Percentiles rank a stretch among this genome's conserved stretches.
These are phyloP conservation scores for Mercurialis annua DNA, from an alignment of 345 rosid species.

Conservation along the genomic window DNA sequence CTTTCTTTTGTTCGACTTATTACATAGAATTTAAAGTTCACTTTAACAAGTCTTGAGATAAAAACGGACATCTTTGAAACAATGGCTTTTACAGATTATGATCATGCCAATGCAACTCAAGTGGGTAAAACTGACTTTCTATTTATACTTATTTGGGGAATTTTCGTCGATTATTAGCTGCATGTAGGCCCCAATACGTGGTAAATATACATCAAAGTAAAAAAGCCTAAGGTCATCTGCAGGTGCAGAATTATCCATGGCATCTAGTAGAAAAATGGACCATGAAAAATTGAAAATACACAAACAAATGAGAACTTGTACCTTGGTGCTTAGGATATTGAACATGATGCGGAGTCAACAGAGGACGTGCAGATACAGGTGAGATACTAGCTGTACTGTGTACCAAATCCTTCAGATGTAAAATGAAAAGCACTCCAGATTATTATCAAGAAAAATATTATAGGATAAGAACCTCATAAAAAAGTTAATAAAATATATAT, in stretches of 20 bases:
- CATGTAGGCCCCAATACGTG: background rate
- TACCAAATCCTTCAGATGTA: slow-evolving; percentile 51
- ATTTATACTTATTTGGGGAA: background rate
- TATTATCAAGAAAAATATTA: background rate
- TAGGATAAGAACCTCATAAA: background rate
- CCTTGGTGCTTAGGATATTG: slow-evolving; percentile 42
- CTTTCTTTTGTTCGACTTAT: background rate
- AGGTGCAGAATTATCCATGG: background rate
- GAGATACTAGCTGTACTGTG: slow-evolving; percentile 48
- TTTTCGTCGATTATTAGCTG: background rate
- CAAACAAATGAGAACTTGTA: slow-evolving; percentile 3
- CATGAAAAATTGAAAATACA: background rate
- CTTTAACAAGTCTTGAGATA: background rate
- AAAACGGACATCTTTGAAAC: background rate
- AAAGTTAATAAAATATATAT: background rate
- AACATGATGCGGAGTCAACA: slow-evolving; percentile 44
- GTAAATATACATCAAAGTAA: background rate
- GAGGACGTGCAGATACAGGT: slow-evolving; percentile 48
- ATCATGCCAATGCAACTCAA: background rate
- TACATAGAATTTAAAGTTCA: background rate
- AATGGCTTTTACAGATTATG: background rate
- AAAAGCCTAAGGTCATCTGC: background rate
- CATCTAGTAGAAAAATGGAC: background rate
- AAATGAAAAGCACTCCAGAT: slow-evolving; percentile 16
- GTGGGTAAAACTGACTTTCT: background rate